These are phyloP conservation scores for Kockovaella imperatae DNA, from an alignment of 768 basidiomycete genomes.

Conservation along the genomic window DNA sequence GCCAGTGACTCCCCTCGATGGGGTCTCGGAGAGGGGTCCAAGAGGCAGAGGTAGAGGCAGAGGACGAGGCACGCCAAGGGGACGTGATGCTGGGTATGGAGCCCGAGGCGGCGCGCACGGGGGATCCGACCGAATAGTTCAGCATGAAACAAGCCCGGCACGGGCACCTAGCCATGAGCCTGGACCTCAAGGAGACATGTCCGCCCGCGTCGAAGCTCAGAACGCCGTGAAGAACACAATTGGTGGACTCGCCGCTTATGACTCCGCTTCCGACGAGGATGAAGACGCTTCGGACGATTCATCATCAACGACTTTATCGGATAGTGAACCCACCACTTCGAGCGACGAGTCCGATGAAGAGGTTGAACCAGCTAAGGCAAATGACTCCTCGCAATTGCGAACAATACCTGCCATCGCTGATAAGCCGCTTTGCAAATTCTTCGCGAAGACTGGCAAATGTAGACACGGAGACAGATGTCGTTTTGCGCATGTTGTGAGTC, in stretches of 20 bases:
- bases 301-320: not conserved
- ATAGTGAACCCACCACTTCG: not conserved
- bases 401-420: not conserved
- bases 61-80: constrained; percentile 27
- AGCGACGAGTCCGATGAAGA: not conserved
- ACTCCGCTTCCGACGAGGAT: not conserved
- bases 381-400: not conserved
- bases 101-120: not conserved
- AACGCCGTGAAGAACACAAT: too few species aligned
- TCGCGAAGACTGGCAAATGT: constrained; percentile 28
- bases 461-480: constrained; percentile 34
- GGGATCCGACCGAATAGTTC: not conserved
- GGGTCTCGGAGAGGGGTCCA: constrained; percentile 5
- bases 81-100: constrained; percentile 2
- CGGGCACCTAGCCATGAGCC: not conserved
- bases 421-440: constrained; percentile 26
- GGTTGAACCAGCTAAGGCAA: not conserved
- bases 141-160: not conserved
- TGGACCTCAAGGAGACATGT: too few species aligned
- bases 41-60: constrained; percentile 42
- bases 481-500: constrained; percentile 26
- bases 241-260: not conserved
- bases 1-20: constrained; percentile 4
- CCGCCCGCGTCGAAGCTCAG: too few species aligned
- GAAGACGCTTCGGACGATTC: not conserved